Percentiles rank a stretch among this genome's conserved stretches.
Evolutionary conservation across 306 rosid species (phyloP).

Genomic region (Neltuma alba): DNA sequence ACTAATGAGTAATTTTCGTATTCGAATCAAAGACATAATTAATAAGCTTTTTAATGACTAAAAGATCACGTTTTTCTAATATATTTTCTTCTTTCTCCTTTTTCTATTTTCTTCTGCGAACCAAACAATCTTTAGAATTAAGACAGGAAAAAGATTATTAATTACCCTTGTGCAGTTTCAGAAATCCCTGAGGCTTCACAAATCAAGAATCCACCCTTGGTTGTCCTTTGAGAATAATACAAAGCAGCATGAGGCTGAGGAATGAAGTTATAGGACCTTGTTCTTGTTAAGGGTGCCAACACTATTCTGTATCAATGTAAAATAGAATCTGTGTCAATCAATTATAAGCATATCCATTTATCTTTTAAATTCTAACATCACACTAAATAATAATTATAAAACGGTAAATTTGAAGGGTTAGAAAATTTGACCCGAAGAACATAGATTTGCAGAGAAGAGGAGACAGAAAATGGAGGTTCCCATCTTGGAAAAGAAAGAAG

Average conservation of each 20-base stretch:
- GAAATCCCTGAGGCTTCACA: constrained; percentile 58
- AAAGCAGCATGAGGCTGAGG: constrained; percentile 55
- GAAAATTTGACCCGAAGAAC: no score
- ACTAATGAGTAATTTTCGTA: no score
- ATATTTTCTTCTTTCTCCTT: no score
- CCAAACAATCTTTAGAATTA: not conserved
- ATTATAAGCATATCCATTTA: no score
- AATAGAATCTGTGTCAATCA: no score
- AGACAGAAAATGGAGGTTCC: not conserved
- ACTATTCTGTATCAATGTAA: not conserved
- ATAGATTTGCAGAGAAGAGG: not conserved
- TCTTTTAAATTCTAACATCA: no score
- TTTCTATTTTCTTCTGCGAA: no score
- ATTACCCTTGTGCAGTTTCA: constrained; percentile 56
- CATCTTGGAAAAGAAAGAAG: no score
- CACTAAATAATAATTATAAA: no score
- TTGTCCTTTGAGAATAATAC: constrained; percentile 54
- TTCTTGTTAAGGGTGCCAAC: not conserved
- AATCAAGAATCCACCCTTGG: constrained; percentile 52
- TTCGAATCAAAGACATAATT: no score
- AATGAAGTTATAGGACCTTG: constrained; percentile 20
- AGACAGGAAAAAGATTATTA: not conserved
- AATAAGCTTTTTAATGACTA: not conserved
- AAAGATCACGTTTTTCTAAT: not conserved
- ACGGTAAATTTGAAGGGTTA: not conserved